Base-by-base conservation (phyloP, 257 asterid species). In the Avicennia marina region DNA sequence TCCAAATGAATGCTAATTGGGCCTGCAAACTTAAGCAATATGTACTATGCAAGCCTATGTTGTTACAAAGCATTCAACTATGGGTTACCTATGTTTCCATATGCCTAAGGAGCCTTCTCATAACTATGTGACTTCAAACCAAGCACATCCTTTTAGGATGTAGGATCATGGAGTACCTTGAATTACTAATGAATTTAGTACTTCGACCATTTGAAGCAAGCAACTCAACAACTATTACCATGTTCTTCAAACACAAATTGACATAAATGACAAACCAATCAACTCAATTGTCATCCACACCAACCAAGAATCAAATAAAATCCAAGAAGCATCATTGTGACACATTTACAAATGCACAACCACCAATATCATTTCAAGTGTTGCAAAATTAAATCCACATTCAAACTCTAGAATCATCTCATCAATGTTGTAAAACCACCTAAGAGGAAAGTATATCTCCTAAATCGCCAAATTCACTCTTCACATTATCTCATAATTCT, bases 271-370 rank as follows among this genome's bases (percentile, higher is more conserved):
- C 60, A 43, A 46, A 8, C 34, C 44, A 42, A 46, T 19, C n/a
- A 16, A 25, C 18, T 18, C 53, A 47, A 27, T 26, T 19, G 40
- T 50, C 44, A 21, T 13, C 62, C 49, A 11, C 31, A 54, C 52
- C 25, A 52, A 27, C 29, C 56, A 60, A 15, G 59, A 22, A 33
- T 53, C 36, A 22, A 16, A 42, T 15, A 27, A 3, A 29, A 42
- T 60, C 50, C 69, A 63, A 41, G 22, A 26, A 50, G 46, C 48
- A 49, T 60, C 32, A 43, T 9, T 15, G 25, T 19, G 20, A 34
- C 29, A 40, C 64, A 62, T 44, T 40, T 64, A 44, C 58, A 32
- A 24, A 36, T n/a, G 54, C 36, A 57, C 29, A 47, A 62, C 58
- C 58, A 56, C 47, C 48, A n/a, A n/a, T 19, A 60, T 41, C 46